These are phyloP conservation scores for Hansenula lynferdii DNA, from an alignment of 1,139 yeast species.

Conservation along the genomic window DNA sequence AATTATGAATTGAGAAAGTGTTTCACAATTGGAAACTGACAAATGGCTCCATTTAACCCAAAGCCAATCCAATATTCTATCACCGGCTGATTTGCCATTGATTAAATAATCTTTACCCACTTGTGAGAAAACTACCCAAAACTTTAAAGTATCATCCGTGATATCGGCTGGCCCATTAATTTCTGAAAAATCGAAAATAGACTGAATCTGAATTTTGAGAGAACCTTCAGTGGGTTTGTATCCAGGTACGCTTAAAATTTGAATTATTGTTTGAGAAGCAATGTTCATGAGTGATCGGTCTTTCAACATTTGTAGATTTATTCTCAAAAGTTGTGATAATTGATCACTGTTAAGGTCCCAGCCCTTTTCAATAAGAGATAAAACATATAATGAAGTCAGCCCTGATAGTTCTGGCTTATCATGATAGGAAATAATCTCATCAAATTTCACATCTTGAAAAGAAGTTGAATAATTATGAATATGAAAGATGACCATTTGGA, in stretches of 20 bases:
- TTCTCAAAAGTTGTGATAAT: slow-evolving; percentile 29
- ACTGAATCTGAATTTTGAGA: slow-evolving; percentile 40
- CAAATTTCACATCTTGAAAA: neutral
- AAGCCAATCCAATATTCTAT: slow-evolving; percentile 43
- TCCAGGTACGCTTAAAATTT: slow-evolving; percentile 20
- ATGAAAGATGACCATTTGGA: slow-evolving; percentile 27
- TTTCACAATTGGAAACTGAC: slow-evolving; percentile 10
- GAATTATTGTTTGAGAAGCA: slow-evolving; percentile 28
- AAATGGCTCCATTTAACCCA: slow-evolving; percentile 36
- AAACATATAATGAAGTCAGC: slow-evolving; percentile 35
- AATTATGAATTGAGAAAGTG: slow-evolving; percentile 31
- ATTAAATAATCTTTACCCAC: slow-evolving; percentile 32
- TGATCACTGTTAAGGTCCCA: slow-evolving; percentile 14
- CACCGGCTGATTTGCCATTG: slow-evolving; percentile 16
- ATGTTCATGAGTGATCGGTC: slow-evolving; percentile 24
- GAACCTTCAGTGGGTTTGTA: slow-evolving; percentile 31
- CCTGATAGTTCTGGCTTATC: slow-evolving; percentile 24
- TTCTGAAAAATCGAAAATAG: slow-evolving; percentile 47
- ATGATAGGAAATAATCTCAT: slow-evolving; percentile 9
- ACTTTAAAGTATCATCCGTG: slow-evolving; percentile 40
- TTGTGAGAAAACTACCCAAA: slow-evolving; percentile 47
- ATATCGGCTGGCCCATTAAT: slow-evolving; percentile 52
- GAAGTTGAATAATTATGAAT: slow-evolving; percentile 4
- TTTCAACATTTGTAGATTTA: slow-evolving; percentile 44
- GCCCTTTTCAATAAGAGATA: slow-evolving; percentile 27